Conservation (phyloP, 345 rosid species). For the Ceriops tagal region DNA sequence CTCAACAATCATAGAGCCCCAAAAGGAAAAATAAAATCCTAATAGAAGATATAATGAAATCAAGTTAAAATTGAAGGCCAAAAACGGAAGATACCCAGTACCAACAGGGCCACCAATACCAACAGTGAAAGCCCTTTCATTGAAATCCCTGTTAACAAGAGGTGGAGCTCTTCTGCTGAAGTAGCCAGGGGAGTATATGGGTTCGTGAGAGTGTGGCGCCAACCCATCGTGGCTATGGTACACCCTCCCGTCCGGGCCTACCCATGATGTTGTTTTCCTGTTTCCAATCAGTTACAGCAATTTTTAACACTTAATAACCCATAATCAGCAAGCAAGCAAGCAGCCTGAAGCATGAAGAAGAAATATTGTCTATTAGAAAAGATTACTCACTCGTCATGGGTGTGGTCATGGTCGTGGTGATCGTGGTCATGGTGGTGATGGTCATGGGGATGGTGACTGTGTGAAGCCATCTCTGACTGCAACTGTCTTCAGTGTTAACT, state of each 20-base stretch:
- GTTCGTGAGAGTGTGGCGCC: constrained; percentile 98
- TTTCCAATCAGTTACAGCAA: constrained; percentile 2
- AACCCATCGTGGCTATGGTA: constrained; percentile 97
- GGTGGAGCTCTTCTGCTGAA: constrained; percentile 90
- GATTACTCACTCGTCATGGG: constrained; percentile 28
- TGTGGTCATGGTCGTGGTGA: constrained; percentile 26
- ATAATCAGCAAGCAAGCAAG: neutral
- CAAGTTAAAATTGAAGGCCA: neutral
- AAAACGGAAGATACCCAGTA: constrained; percentile 58
- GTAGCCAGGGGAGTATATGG: constrained; percentile 94
- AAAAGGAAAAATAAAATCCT: neutral
- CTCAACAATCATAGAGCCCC: neutral
- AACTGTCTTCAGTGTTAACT: too few species aligned
- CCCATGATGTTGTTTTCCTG: constrained; percentile 52
- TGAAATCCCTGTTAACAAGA: constrained; percentile 60
- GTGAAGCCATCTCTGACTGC: neutral
- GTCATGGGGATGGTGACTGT: neutral
- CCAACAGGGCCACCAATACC: constrained; percentile 99
- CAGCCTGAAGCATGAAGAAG: neutral
- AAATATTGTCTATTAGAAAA: neutral
- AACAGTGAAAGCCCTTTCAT: constrained; percentile 87
- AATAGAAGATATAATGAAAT: too few species aligned
- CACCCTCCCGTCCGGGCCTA: constrained; percentile 70
- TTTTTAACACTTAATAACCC: neutral
- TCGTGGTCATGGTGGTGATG: constrained; percentile 5